These are phyloP conservation scores for Phytophthora podocarpi DNA, from an alignment of 352 stramenopile species.

Conservation along the genomic window DNA sequence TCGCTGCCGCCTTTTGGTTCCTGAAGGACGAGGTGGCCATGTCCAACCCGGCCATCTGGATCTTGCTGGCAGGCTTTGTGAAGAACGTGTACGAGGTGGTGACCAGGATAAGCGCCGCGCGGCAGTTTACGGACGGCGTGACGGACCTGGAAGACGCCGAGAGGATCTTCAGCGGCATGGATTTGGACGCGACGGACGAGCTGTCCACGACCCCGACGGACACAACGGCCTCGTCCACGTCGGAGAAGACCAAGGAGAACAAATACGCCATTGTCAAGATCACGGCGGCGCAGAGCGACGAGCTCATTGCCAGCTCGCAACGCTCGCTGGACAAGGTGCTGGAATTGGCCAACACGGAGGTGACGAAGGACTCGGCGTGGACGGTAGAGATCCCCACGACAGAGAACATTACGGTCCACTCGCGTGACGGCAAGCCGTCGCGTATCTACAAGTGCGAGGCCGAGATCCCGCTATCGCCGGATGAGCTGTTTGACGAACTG, in stretches of 20 bases:
- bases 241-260: slow-evolving; percentile 23
- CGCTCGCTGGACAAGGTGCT: slow-evolving; percentile 60
- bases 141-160: slow-evolving; percentile 39
- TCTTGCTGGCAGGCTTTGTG: slow-evolving; percentile 66
- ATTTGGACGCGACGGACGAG: slow-evolving; percentile 28
- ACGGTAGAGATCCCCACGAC: slow-evolving; percentile 63
- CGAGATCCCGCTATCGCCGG: slow-evolving; percentile 65
- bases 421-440: slow-evolving; percentile 73
- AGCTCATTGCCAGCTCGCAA: slow-evolving; percentile 54
- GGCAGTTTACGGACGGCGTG: slow-evolving; percentile 29
- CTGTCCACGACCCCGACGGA: slow-evolving; percentile 5
- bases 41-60: slow-evolving; percentile 79
- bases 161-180: slow-evolving; percentile 48
- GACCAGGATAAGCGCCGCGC: slow-evolving; percentile 28
- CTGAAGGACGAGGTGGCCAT: slow-evolving; percentile 77
- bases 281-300: slow-evolving; percentile 45
- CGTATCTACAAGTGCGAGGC: slow-evolving; percentile 81
- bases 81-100: slow-evolving; percentile 77
- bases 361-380: slow-evolving; percentile 60
- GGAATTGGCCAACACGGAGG: slow-evolving; percentile 49
- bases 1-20: slow-evolving; percentile 77
- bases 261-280: slow-evolving; percentile 51
- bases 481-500: slow-evolving; percentile 83
- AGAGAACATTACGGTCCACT: slow-evolving; percentile 66
- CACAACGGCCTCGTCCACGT: background rate